Base-by-base conservation (phyloP, 345 rosid genomes). In the Clausena lansium region DNA sequence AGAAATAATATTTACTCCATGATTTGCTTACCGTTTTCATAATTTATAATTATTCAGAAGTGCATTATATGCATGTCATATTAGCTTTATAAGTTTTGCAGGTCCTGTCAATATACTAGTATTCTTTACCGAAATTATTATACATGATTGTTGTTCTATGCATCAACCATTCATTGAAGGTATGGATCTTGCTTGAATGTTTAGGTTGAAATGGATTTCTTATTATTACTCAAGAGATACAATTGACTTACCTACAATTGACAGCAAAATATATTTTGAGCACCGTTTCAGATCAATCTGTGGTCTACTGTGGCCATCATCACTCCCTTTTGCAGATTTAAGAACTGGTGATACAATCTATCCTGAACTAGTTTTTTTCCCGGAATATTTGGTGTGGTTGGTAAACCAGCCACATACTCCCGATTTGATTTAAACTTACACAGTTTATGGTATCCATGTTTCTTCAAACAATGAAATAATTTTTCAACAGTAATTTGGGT, bases 111-210 rank as follows among this genome's bases (percentile, higher is more conserved):
- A 66, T 62, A 71, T 73, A 24, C 76, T 65, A 76, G 54, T 71
- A 25, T 65, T 66, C 64, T 81, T 68, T 72, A 24, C 79, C 80
- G 81, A 75, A 77, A 78, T 58, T 77, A 45, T 70, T 32, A 54
- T 76, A 75, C 78, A 66, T 77, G 76, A 74, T 75, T 74, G 35
- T 70, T 64, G 73, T 80, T 85, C 67, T 77, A 66, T 81, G 78
- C 83, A 60, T 80, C 83, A 19, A 81, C 78, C 77, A 74, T 77
- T 80, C 77, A 66, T 84, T 73, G 84, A 82, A 83, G 88, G 85
- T 83, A 82, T 67, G 88, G 65, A 78, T 76, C 57, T 79, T 45
- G 69, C 75, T 74, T 65, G 74, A 27, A 75, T 81, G 36, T 61
- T 82, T 81, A 81, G 82, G 79, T 62, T 73, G 67, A 20, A 68